Base-by-base conservation (phyloP, 139 green algal species). In the Chlorella sp. region DNA sequence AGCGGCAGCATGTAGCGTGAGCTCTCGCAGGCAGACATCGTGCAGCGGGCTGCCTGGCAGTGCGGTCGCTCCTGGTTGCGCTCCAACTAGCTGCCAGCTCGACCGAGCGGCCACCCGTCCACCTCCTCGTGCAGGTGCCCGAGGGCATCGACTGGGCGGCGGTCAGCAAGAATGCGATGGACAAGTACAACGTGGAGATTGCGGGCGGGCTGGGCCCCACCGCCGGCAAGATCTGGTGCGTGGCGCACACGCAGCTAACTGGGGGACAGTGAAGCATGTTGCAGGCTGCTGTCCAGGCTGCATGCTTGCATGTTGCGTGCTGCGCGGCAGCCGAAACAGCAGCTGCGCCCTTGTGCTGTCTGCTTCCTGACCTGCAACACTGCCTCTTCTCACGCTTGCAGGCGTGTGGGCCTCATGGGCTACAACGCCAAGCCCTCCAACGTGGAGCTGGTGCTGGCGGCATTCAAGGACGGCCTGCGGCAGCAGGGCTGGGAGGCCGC, bases 391-490 rank as follows among this genome's bases (percentile, higher is more conserved):
- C n/a, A n/a, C 24, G 2, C 60, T 6, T 67, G 36, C 76, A 82
- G 51, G 51, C 51, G 51, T 16, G 51, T 60, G 51, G 51, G 51
- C 51, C 51, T 60, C 51, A 60, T 60, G 51, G 95, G 95, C 60
- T 96, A 96, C 93, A 98, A 98, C 82, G 94, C 94, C 38, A 85
- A 74, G 30, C 93, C 93, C 20, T 87, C 89, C 60, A 98, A 96
- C 78, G 88, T 98, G 8, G 92, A 93, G 58, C 86, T 97, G 60
- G 95, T 98, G 46, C 40, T 98, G 41, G 77, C 87, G 8, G 93
- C 94, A 30, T 97, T 98, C 92, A 85, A 84, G 69, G 93, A 97
- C 62, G 95, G 95, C 16, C 92, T 98, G 17, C 79, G 88, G 76
- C 83, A 94, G 90, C 95, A 98, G 89, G 93, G 94, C 81, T 94